Base-by-base conservation (phyloP, 768 basidiomycete species). In the Psilocybe cyanescens region DNA sequence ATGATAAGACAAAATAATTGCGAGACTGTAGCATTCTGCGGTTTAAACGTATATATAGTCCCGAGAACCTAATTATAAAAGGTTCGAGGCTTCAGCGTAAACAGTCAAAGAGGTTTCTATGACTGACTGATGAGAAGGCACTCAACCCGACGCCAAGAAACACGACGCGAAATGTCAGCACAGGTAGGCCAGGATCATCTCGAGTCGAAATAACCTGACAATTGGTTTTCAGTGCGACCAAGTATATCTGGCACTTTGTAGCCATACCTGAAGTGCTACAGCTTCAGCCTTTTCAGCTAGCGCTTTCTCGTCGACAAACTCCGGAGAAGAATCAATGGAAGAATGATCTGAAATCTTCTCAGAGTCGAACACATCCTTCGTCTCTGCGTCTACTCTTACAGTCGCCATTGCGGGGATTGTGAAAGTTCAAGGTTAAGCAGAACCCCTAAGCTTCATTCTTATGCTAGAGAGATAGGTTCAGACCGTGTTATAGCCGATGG, bases 1-100 rank as follows among this genome's bases (percentile, higher is more conserved):
- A 86, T 83, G 62, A 86, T 83, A 29, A 85, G 72, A 61, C 79
- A 81, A 72, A 86, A 86, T 2, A 86, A 72, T 59, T 84, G 81
- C 5, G 83, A 84, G 1, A 85, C 84, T 0, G 75, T 72, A 2
- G 84, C 83, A 67, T 81, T 82, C 75, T 85, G 75, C 12, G 72
- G 74, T 69, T 76, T 78, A 69, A 74, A 75, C 4, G 72, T 77
- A 64, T 78, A 78, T 24, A 77, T 78, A 28, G 74, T 78, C 17
- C 64, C 74, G 31, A 74, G 69, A 49, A 75, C 77, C 76, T 76
- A 14, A 16, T 28, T 12, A 37, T 28, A 53, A 11, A 29, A 35
- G 5, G 28, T 16, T 39, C 8, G 19, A 44, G 16, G 35, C 33
- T 28, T 9, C 11, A 19, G 12, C 17, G 4, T 24, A 39, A 19